These are phyloP conservation scores for Cladosporium halotolerans DNA, from an alignment of 2,329 filamentous ascomycete genomes.

Conservation along the genomic window DNA sequence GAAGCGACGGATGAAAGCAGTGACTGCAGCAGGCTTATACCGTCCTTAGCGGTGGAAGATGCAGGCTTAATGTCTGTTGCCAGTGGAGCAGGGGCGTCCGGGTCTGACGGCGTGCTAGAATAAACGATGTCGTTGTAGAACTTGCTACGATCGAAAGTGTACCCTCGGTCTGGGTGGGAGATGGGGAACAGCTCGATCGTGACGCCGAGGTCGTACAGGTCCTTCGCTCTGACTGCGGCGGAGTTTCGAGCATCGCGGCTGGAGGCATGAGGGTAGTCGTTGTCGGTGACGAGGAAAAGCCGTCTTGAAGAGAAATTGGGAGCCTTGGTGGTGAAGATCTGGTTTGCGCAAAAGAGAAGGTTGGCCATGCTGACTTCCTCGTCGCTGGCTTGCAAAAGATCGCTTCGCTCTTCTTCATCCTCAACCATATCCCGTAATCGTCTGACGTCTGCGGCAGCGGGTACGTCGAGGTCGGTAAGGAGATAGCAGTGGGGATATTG, in stretches of 20 bases:
- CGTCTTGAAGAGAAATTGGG: conserved; percentile 89
- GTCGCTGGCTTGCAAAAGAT: conserved; percentile 62
- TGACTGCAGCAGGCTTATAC: conserved; percentile 70
- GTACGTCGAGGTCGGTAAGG: conserved; percentile 79
- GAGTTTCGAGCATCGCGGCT: conserved; percentile 68
- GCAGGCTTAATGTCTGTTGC: conserved; percentile 46
- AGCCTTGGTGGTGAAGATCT: conserved; percentile 91
- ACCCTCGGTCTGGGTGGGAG: conserved; percentile 51
- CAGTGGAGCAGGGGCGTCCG: conserved; percentile 56
- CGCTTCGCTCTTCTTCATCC: conserved; percentile 64
- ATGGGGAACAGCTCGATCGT: conserved; percentile 92
- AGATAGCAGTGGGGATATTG: conserved; percentile 90
- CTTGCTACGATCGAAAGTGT: conserved; percentile 70
- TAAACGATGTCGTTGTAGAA: conserved; percentile 98
- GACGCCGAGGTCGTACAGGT: conserved; percentile 89
- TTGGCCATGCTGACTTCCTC: conserved; percentile 76
- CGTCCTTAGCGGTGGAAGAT: conserved; percentile 63
- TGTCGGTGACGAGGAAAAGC: conserved; percentile 93
- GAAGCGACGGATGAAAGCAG: conserved; percentile 85
- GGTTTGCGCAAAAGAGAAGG: conserved; percentile 88
- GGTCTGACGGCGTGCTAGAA: conserved; percentile 61
- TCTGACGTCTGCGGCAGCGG: conserved; percentile 81
- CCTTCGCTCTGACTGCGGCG: conserved; percentile 82
- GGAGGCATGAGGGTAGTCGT: conserved; percentile 73
- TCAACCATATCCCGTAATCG: conserved; percentile 68